These are phyloP conservation scores for Prunus mira DNA, from an alignment of 306 rosid species.

Conservation along the genomic window DNA sequence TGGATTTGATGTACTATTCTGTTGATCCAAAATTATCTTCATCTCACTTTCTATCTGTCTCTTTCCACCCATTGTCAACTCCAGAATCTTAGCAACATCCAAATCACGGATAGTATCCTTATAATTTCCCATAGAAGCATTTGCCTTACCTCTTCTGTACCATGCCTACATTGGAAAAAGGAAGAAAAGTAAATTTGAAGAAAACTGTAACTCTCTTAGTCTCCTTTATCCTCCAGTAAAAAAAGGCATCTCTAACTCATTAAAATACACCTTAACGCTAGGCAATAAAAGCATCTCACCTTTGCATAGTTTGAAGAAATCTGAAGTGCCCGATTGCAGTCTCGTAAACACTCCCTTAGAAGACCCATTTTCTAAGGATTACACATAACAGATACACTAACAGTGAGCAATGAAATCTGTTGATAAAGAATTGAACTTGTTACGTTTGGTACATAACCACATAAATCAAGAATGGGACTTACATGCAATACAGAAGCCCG, in stretches of 20 bases:
- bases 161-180: not conserved
- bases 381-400: not conserved
- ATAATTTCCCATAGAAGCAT: not conserved
- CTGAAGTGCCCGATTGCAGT: slow-evolving; percentile 74
- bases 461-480: slow-evolving; percentile 15
- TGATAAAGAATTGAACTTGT: not conserved
- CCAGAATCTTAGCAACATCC: slow-evolving; percentile 45
- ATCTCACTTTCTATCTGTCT: slow-evolving; percentile 66
- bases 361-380: slow-evolving; percentile 65
- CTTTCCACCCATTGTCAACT: slow-evolving; percentile 57
- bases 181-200: too few species aligned
- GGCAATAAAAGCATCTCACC: slow-evolving; percentile 39
- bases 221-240: not conserved
- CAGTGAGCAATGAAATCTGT: not conserved
- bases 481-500: slow-evolving; percentile 82
- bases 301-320: slow-evolving; percentile 67
- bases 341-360: slow-evolving; percentile 56
- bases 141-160: not conserved
- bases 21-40: slow-evolving; percentile 41
- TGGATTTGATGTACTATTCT: slow-evolving; percentile 25
- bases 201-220: too few species aligned
- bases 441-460: not conserved
- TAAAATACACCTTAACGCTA: not conserved
- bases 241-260: not conserved
- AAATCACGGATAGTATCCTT: not conserved